These are phyloP conservation scores for Cyathus striatus DNA, from an alignment of 768 basidiomycete species.

Conservation along the genomic window DNA sequence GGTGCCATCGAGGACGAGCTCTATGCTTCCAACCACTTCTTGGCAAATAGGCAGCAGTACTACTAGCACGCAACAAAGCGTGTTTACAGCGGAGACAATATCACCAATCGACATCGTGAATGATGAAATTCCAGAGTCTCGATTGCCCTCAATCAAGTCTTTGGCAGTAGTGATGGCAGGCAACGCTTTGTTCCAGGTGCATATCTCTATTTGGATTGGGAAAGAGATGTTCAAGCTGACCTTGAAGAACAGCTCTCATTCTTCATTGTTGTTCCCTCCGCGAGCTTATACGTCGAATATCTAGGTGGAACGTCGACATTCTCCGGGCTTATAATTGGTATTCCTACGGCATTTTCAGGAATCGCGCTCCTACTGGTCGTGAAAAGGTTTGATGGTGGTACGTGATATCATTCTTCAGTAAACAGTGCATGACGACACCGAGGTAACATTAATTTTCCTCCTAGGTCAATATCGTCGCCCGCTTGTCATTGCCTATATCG, in stretches of 20 bases:
- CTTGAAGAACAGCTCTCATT: constrained; percentile 45
- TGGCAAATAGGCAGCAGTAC: no score
- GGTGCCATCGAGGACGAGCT: no score
- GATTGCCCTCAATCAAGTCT: constrained; percentile 18
- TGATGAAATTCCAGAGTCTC: constrained; percentile 16
- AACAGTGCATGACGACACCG: neutral
- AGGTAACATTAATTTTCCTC: neutral
- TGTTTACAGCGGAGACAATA: no score
- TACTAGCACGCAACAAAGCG: no score
- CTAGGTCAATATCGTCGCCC: constrained; percentile 52
- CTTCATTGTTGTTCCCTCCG: constrained; percentile 66
- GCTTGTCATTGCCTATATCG: constrained; percentile 47
- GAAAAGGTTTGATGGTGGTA: constrained; percentile 53
- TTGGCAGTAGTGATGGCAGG: constrained; percentile 20
- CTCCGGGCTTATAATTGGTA: constrained; percentile 63
- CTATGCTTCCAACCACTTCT: no score
- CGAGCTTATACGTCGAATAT: constrained; percentile 54
- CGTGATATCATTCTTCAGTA: constrained; percentile 1
- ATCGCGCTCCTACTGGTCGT: constrained; percentile 52
- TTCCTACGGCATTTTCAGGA: constrained; percentile 60
- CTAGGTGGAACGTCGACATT: constrained; percentile 68
- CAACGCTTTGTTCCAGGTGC: constrained; percentile 24
- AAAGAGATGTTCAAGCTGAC: neutral
- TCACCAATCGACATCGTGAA: no score
- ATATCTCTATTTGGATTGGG: neutral